Percentiles rank a stretch among this genome's conserved stretches.
These are phyloP conservation scores for Polytrichum formosum DNA, from an alignment of 225 moss, liverwort and hornwort species.

Conservation along the genomic window DNA sequence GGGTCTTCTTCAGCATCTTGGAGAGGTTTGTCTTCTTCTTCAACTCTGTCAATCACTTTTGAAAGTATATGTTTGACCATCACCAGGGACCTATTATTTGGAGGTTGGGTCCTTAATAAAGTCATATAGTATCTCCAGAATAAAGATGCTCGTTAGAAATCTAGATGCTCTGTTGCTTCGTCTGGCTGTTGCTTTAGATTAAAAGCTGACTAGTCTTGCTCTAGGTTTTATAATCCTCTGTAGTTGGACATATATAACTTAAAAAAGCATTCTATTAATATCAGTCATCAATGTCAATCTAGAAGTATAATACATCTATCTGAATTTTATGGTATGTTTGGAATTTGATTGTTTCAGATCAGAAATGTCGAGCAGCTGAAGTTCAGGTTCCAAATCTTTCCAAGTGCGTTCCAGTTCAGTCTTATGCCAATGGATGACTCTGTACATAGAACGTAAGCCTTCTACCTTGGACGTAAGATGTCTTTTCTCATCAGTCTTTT, in stretches of 20 bases:
- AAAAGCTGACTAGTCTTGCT: too few species aligned
- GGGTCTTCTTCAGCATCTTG: conserved; percentile 84
- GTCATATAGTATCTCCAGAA: too few species aligned
- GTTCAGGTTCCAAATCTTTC: conserved; percentile 76
- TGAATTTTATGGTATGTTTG: not conserved
- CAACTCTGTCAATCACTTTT: conserved; percentile 4
- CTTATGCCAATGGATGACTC: conserved; percentile 74
- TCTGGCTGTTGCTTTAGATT: too few species aligned
- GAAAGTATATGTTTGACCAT: not conserved
- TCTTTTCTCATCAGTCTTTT: too few species aligned
- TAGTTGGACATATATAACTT: too few species aligned
- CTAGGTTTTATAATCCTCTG: too few species aligned
- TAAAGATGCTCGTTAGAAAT: too few species aligned
- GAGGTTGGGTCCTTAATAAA: too few species aligned
- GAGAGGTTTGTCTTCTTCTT: conserved; percentile 56
- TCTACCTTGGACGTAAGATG: conserved; percentile 6
- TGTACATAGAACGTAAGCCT: conserved; percentile 24
- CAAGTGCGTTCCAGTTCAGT: conserved; percentile 73
- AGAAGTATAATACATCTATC: not conserved
- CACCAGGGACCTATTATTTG: too few species aligned
- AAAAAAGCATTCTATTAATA: too few species aligned
- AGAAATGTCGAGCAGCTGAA: conserved; percentile 68
- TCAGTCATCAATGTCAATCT: too few species aligned
- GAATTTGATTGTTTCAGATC: conserved; percentile 47
- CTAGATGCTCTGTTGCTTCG: too few species aligned